phyloP scores from a whole-genome alignment of 2,329 filamentous ascomycete species.

The Colletotrichum viniferum region DNA sequence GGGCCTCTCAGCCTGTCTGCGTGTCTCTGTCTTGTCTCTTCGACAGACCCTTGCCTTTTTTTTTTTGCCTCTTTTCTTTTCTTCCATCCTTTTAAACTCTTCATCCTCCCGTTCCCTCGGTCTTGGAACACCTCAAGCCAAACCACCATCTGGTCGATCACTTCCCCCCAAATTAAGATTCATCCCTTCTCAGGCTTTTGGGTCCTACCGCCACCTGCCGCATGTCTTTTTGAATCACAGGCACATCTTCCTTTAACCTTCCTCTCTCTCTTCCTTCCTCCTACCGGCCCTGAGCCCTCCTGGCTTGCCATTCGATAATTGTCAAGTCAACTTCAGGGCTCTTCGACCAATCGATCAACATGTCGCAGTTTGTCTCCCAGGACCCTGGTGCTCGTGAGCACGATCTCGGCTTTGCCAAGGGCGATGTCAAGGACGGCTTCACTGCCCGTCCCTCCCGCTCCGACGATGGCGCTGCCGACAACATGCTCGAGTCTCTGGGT shows the following conservation, averaged over 20 bases:
- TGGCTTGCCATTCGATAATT: neutral
- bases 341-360: neutral
- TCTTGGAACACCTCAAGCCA: neutral
- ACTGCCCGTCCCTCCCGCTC: conserved; percentile 24
- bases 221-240: conserved; percentile 8
- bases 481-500: conserved; percentile 66
- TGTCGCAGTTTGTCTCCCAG: conserved; percentile 20
- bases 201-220: neutral
- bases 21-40: conserved; percentile 3
- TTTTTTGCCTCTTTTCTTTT: conserved; percentile 14
- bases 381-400: conserved; percentile 22
- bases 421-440: conserved; percentile 13
- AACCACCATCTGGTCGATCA: neutral
- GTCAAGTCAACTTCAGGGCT: neutral
- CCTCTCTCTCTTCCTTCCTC: neutral
- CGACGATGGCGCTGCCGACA: conserved; percentile 56
- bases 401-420: conserved; percentile 14
- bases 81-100: conserved; percentile 16
- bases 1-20: neutral
- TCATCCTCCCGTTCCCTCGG: conserved; percentile 6
- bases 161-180: neutral
- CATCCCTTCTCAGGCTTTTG: neutral
- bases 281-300: neutral
- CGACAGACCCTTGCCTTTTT: conserved; percentile 14
- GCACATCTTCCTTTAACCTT: conserved; percentile 2